These are phyloP conservation scores for Eutrema japonicum DNA, from an alignment of 345 rosid species.

Conservation along the genomic window DNA sequence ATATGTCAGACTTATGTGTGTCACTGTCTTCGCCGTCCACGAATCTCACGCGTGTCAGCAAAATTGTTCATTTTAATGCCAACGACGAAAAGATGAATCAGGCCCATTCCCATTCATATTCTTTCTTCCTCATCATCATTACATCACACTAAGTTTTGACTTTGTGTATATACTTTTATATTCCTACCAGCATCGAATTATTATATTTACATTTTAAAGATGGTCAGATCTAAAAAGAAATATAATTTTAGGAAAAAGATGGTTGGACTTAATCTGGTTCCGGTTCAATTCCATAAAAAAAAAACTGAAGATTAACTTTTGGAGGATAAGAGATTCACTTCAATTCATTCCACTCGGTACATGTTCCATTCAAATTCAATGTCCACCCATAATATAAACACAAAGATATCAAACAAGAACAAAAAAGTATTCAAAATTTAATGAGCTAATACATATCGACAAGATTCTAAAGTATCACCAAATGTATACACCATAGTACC, in stretches of 20 bases:
- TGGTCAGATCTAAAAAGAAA: too few relatives aligned
- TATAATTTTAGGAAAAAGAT: too few relatives aligned
- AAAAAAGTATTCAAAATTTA: background rate
- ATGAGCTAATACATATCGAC: conserved; percentile 3
- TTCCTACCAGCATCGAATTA: background rate
- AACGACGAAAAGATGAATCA: conserved; percentile 39
- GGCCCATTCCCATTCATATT: conserved; percentile 37
- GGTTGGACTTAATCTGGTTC: background rate
- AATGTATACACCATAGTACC: too few relatives aligned
- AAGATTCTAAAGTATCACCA: background rate
- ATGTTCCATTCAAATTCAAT: background rate
- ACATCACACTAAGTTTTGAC: conserved; percentile 40
- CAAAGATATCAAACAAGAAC: background rate
- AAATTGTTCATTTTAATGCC: conserved; percentile 25
- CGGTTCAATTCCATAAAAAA: background rate
- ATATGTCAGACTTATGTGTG: conserved; percentile 31
- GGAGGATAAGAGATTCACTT: background rate
- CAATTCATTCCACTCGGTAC: background rate
- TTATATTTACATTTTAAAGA: background rate
- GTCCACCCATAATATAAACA: background rate
- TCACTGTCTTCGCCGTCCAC: conserved; percentile 37
- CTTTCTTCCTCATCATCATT: conserved; percentile 40
- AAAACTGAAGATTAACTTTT: background rate
- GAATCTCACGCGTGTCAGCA: conserved; percentile 44
- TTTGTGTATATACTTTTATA: background rate